phyloP scores from a whole-genome alignment of 176 grass and related monocot genomes.

The Carex cristatella region DNA sequence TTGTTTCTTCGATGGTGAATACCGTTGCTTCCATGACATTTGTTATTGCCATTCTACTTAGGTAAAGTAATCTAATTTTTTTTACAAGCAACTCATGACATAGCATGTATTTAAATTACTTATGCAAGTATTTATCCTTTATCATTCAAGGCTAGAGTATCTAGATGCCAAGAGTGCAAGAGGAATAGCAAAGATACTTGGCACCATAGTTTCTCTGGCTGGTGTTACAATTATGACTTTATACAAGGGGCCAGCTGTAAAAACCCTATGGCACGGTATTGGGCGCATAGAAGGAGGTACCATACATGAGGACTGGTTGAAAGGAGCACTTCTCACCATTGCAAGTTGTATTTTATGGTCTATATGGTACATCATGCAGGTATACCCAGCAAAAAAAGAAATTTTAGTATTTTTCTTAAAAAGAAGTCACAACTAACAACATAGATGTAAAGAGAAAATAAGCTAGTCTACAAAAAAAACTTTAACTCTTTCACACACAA shows the following conservation, averaged over 20 bases:
- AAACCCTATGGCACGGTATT: conserved; percentile 41
- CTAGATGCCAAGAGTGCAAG: conserved; percentile 44
- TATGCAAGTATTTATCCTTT: background rate
- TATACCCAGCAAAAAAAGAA: background rate
- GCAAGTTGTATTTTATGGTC: conserved; percentile 77
- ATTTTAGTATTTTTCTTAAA: background rate
- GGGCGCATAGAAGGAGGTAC: conserved; percentile 34
- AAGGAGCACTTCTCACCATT: conserved; percentile 56
- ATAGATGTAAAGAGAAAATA: background rate
- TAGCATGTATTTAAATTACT: background rate
- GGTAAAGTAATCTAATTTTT: conserved; percentile 20
- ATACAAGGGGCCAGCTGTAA: conserved; percentile 57
- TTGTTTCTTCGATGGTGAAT: conserved; percentile 69
- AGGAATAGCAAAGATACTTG: conserved; percentile 58
- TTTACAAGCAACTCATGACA: background rate
- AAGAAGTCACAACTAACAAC: background rate
- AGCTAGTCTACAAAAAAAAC: background rate
- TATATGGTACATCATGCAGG: conserved; percentile 88
- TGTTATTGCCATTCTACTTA: conserved; percentile 67
- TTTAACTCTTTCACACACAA: no score
- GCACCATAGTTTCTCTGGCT: conserved; percentile 55
- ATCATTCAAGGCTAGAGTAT: conserved; percentile 58
- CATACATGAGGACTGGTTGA: conserved; percentile 51
- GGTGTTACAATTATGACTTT: conserved; percentile 89
- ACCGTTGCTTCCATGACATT: conserved; percentile 71